Conservation (phyloP, 768 basidiomycete genomes). For the Lentinula boryana region DNA sequence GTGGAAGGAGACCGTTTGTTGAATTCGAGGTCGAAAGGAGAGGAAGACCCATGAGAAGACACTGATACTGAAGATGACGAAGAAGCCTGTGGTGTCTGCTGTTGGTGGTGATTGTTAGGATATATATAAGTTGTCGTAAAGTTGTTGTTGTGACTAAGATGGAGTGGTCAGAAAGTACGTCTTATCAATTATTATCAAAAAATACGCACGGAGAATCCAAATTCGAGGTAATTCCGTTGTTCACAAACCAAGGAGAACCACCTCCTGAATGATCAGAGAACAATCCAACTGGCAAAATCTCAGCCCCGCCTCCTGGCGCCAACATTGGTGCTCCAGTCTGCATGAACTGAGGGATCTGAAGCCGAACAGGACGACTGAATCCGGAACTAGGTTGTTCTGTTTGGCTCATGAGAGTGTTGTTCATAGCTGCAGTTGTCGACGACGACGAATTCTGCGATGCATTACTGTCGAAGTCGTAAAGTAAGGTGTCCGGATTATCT, state of each 20-base stretch:
- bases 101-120: not conserved
- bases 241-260: conserved; percentile 45
- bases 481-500: conserved; percentile 13
- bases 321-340: conserved; percentile 51
- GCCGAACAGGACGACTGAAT: conserved; percentile 11
- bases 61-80: not conserved
- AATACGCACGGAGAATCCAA: conserved; percentile 9
- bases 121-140: not conserved
- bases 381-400: not conserved
- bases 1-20: not conserved
- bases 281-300: conserved; percentile 18
- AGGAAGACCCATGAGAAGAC: conserved; percentile 8
- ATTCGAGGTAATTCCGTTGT: conserved; percentile 31
- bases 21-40: conserved; percentile 20
- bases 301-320: conserved; percentile 69
- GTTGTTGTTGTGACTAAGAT: not conserved
- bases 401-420: not conserved
- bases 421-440: not conserved
- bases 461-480: conserved; percentile 10
- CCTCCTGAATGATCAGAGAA: conserved; percentile 16
- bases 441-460: not conserved
- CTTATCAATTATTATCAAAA: not conserved
- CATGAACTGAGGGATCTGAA: conserved; percentile 67
- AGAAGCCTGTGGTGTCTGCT: not conserved
- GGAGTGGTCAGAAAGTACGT: not conserved